These are phyloP conservation scores for Salix udensis DNA, from an alignment of 345 rosid species.

Conservation along the genomic window DNA sequence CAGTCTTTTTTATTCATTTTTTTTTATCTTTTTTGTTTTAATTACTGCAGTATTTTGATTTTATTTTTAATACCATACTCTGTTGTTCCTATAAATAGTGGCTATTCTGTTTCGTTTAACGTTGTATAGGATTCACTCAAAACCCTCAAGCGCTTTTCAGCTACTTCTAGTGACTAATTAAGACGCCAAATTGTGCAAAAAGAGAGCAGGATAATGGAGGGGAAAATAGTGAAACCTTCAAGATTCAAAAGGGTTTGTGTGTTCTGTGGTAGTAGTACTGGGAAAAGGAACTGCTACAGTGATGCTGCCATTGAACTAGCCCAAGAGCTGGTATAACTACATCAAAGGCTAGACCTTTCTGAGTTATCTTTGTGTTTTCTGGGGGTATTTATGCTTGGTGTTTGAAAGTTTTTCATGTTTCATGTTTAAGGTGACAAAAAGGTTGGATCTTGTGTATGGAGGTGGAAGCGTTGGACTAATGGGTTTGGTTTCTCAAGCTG, in stretches of 20 bases:
- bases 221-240: conserved; percentile 9
- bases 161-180: not conserved
- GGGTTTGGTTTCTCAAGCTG: conserved; percentile 89
- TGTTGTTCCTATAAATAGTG: not conserved
- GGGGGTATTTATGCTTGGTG: not conserved
- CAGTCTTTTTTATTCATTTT: not conserved
- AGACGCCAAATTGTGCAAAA: not conserved
- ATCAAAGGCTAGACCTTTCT: not conserved
- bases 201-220: conserved; percentile 6
- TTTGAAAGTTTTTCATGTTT: not conserved
- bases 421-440: conserved; percentile 48
- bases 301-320: conserved; percentile 31
- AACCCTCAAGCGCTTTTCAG: not conserved
- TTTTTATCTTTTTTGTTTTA: not conserved
- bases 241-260: conserved; percentile 30
- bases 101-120: not conserved
- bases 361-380: not conserved
- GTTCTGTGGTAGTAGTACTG: conserved; percentile 31
- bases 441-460: conserved; percentile 84
- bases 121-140: not conserved
- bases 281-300: conserved; percentile 27
- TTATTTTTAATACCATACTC: not conserved
- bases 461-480: conserved; percentile 94
- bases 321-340: conserved; percentile 23
- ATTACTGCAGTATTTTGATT: not conserved